Percentiles rank a stretch among this genome's conserved stretches.
These are phyloP conservation scores for Tolypocladium inflatum DNA, from an alignment of 2,329 filamentous ascomycete genomes.

Conservation along the genomic window DNA sequence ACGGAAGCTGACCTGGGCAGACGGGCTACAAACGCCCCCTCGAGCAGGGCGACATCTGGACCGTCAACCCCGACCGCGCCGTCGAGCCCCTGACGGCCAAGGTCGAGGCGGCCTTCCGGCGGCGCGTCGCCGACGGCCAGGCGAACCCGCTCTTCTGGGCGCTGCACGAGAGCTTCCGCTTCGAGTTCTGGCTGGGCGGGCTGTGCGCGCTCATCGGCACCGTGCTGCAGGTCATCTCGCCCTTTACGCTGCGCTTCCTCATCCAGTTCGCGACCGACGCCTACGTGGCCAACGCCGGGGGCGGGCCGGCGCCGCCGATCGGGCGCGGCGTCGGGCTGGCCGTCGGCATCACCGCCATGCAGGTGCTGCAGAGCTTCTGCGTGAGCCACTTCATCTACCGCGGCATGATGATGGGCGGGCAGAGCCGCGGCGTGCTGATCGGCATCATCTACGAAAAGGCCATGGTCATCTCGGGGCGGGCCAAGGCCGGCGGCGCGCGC, in stretches of 20 bases:
- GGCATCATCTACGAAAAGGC: slow-evolving; percentile 86
- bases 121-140: slow-evolving; percentile 55
- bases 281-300: slow-evolving; percentile 51
- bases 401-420: slow-evolving; percentile 85
- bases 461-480: slow-evolving; percentile 78
- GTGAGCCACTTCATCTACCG: slow-evolving; percentile 89
- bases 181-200: slow-evolving; percentile 81
- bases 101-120: slow-evolving; percentile 59
- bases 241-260: slow-evolving; percentile 76
- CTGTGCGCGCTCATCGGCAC: slow-evolving; percentile 63
- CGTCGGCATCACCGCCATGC: slow-evolving; percentile 77
- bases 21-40: slow-evolving; percentile 78
- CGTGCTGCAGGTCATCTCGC: slow-evolving; percentile 70
- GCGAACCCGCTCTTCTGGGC: slow-evolving; percentile 70
- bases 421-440: slow-evolving; percentile 73
- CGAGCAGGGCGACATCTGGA: slow-evolving; percentile 79
- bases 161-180: slow-evolving; percentile 75
- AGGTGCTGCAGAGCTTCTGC: slow-evolving; percentile 68
- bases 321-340: slow-evolving; percentile 73
- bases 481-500: slow-evolving; percentile 66
- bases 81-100: slow-evolving; percentile 60
- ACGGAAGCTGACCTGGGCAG: slow-evolving; percentile 25
- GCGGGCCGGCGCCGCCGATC: slow-evolving; percentile 53
- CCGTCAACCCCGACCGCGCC: slow-evolving; percentile 71
- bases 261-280: slow-evolving; percentile 79